phyloP scores from a whole-genome alignment of 805 yeast species.

The Yamadazyma insecticola region DNA sequence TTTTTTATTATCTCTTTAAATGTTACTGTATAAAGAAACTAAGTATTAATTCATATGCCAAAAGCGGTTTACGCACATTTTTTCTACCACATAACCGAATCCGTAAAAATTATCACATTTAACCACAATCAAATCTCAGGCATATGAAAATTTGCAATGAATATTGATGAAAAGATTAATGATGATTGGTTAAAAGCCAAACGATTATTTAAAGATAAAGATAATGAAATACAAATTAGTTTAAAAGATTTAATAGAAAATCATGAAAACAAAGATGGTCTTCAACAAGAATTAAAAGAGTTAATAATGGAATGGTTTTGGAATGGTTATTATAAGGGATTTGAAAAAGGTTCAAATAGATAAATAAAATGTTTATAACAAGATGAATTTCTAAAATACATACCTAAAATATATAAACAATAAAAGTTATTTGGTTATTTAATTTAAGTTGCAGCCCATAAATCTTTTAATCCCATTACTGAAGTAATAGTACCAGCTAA shows the following conservation, averaged over 20 bases:
- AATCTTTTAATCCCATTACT: conserved; percentile 65
- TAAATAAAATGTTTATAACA: not conserved
- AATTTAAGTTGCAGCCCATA: conserved; percentile 51
- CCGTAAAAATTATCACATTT: too few species aligned
- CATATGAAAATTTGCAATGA: too few species aligned
- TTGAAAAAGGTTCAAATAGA: too few species aligned
- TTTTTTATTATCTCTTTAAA: too few species aligned
- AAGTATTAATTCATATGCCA: too few species aligned
- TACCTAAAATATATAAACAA: not conserved
- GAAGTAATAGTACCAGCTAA: conserved; percentile 83
- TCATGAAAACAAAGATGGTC: conserved; percentile 10
- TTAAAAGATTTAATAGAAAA: conserved; percentile 14
- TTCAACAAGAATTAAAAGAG: conserved; percentile 20
- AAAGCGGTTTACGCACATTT: too few species aligned
- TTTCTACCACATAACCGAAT: too few species aligned
- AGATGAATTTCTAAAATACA: too few species aligned
- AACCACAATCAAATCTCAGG: too few species aligned
- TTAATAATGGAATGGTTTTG: conserved; percentile 26
- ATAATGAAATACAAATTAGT: not conserved
- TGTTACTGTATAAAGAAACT: too few species aligned
- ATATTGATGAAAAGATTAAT: not conserved
- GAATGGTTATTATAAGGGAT: conserved; percentile 28
- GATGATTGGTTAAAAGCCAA: not conserved
- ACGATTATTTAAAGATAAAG: not conserved
- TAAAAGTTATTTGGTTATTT: conserved; percentile 1